Conservation (phyloP, 1,284 basidiomycete species). For the Peniophora sp. region DNA sequence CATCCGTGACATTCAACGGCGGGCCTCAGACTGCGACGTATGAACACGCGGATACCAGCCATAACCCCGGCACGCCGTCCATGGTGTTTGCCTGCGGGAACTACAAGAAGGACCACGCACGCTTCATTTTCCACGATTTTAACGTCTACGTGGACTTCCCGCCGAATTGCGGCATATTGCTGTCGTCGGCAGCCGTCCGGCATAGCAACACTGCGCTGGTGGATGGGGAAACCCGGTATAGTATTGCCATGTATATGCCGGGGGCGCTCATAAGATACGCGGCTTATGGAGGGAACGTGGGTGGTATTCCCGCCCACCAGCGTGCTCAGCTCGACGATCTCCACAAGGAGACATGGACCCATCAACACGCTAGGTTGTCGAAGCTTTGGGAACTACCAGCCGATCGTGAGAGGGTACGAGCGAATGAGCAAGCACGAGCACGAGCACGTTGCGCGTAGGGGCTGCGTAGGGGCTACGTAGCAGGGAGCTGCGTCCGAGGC, state of each 20-base stretch:
- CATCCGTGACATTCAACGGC: constrained; percentile 14
- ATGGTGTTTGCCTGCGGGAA: constrained; percentile 15
- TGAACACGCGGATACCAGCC: constrained; percentile 13
- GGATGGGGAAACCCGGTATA: constrained; percentile 11
- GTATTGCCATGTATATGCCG: constrained; percentile 16
- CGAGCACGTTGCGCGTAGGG: too few relatives aligned
- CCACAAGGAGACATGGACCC: too few relatives aligned
- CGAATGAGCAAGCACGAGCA: too few relatives aligned
- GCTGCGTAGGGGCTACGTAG: too few relatives aligned
- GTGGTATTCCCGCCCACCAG: too few relatives aligned
- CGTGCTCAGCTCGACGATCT: too few relatives aligned
- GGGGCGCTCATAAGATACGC: constrained; percentile 18
- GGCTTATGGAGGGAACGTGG: constrained; percentile 8
- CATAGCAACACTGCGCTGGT: constrained; percentile 19
- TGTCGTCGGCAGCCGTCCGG: constrained; percentile 18
- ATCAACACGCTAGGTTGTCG: too few relatives aligned
- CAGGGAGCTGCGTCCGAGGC: too few relatives aligned
- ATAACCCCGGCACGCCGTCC: constrained; percentile 15
- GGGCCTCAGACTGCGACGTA: constrained; percentile 7
- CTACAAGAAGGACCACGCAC: constrained; percentile 15
- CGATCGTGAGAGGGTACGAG: too few relatives aligned
- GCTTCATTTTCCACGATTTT: constrained; percentile 18
- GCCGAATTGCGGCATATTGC: constrained; percentile 13
- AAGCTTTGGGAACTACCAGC: too few relatives aligned
- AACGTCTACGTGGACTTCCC: constrained; percentile 17